Evolutionary conservation across 306 rosid genomes (phyloP).

Genomic region (Leucaena leucocephala): DNA sequence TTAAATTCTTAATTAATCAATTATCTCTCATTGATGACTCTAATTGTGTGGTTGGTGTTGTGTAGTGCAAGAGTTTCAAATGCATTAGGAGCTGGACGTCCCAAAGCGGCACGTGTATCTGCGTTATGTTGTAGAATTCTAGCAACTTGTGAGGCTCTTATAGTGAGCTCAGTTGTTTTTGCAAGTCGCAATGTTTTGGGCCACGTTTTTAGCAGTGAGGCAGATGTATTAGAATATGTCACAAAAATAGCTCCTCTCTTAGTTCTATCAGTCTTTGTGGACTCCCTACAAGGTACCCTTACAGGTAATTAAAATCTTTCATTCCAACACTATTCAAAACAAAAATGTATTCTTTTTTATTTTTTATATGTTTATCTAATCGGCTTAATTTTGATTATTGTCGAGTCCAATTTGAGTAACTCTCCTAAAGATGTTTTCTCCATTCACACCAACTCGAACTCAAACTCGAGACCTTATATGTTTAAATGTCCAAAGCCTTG

Average conservation of each 20-base stretch:
- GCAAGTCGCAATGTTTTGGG: not conserved
- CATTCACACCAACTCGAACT: too few relatives aligned
- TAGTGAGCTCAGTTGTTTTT: not conserved
- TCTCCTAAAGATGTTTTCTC: too few relatives aligned
- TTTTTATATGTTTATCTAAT: too few relatives aligned
- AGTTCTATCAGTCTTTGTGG: not conserved
- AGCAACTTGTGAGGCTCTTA: not conserved
- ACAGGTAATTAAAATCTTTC: not conserved
- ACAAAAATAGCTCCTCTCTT: not conserved
- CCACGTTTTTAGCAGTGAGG: not conserved
- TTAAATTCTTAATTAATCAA: too few relatives aligned
- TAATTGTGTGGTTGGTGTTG: not conserved
- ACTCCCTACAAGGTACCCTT: slow-evolving; percentile 4
- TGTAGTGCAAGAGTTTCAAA: not conserved
- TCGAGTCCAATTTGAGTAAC: too few relatives aligned
- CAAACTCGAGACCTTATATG: too few relatives aligned
- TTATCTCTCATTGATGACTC: not conserved
- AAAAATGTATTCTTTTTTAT: not conserved
- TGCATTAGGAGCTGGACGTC: not conserved
- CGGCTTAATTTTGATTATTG: too few relatives aligned
- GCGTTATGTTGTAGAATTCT: not conserved
- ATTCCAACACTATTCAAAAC: not conserved
- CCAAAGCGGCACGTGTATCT: not conserved
- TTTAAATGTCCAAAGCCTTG: not conserved
- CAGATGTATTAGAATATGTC: slow-evolving; percentile 1